A percentile compares a stretch with the other conserved stretches of the same genome.
Conservation (phyloP, 257 asterid species). For the Solanum etuberosum region DNA sequence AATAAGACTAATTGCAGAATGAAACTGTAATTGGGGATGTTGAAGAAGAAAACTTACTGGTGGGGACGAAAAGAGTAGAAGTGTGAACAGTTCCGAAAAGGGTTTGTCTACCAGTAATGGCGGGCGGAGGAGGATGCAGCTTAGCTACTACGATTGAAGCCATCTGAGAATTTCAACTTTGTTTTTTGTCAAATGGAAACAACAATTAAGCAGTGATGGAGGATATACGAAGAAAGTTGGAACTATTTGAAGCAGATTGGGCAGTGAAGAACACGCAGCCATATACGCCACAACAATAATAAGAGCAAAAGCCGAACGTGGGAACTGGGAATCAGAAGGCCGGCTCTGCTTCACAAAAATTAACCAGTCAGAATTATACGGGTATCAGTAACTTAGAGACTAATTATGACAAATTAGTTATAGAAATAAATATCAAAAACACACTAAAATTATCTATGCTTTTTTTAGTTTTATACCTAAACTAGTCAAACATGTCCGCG, state of each 20-base stretch:
- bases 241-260: not conserved
- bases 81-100: conserved; percentile 24
- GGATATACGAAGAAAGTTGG: not conserved
- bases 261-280: not conserved
- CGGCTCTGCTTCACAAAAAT: not conserved
- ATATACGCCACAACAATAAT: not conserved
- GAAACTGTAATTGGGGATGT: not conserved
- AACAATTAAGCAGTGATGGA: not conserved
- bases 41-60: conserved; percentile 20
- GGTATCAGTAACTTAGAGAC: too few relatives aligned
- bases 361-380: not conserved
- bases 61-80: conserved; percentile 15
- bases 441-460: too few relatives aligned
- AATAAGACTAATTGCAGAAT: not conserved
- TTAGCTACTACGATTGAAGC: conserved; percentile 48
- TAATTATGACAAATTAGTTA: too few relatives aligned
- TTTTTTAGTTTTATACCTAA: too few relatives aligned
- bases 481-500: not conserved
- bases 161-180: conserved; percentile 21
- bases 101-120: conserved; percentile 30
- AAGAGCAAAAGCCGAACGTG: not conserved
- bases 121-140: conserved; percentile 38
- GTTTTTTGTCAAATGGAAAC: not conserved
- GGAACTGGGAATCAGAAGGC: not conserved
- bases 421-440: too few relatives aligned